Percentiles rank a stretch among this genome's conserved stretches.
Evolutionary conservation across 176 grass and related monocot species (phyloP).

Genomic region (Otatea glauca): DNA sequence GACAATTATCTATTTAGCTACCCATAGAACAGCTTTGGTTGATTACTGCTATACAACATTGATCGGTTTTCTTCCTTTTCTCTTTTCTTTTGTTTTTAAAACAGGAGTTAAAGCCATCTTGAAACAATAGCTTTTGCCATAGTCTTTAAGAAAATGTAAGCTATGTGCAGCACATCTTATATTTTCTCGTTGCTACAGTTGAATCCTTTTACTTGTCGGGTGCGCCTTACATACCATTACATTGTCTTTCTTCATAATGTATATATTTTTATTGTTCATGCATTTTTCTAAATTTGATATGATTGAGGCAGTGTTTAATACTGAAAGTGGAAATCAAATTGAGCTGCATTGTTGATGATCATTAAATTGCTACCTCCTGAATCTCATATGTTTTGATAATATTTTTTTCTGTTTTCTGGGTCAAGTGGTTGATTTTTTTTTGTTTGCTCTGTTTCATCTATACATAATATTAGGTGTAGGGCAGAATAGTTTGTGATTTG

Average conservation of each 20-base stretch:
- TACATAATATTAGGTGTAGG: constrained; percentile 22
- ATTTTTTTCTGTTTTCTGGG: constrained; percentile 3
- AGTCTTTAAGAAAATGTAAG: background rate
- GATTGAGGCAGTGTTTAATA: constrained; percentile 10
- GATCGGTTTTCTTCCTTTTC: constrained; percentile 1
- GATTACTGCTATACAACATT: background rate
- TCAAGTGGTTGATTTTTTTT: constrained; percentile 1
- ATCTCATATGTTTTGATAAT: background rate
- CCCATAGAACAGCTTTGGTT: background rate
- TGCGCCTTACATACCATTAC: background rate
- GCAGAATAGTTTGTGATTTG: constrained; percentile 23
- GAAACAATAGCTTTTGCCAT: background rate
- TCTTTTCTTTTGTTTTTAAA: background rate
- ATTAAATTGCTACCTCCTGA: background rate
- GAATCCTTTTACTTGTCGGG: constrained; percentile 15
- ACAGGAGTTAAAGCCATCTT: background rate
- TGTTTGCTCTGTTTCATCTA: constrained; percentile 17
- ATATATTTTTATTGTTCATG: background rate
- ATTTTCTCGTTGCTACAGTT: background rate
- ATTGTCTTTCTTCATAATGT: background rate
- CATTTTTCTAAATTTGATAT: background rate
- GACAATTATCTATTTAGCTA: constrained; percentile 23
- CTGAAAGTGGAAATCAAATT: background rate
- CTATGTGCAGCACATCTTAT: background rate
- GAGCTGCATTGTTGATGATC: constrained; percentile 19